These are phyloP conservation scores for Auriscalpium orientale DNA, from an alignment of 768 basidiomycete genomes.

Conservation along the genomic window DNA sequence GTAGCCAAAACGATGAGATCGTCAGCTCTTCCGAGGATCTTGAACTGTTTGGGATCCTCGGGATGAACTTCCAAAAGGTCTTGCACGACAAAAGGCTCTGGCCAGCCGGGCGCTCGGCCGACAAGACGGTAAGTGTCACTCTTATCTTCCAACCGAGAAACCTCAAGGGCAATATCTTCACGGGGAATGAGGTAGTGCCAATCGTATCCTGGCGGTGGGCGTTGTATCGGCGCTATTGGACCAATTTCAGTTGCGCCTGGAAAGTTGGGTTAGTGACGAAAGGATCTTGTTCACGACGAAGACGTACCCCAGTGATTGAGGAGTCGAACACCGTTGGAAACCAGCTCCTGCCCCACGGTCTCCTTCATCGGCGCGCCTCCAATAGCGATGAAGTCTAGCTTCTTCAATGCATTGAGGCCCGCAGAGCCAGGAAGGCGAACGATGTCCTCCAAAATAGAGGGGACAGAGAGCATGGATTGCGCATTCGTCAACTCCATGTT, in stretches of 20 bases:
- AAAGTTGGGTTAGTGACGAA: neutral
- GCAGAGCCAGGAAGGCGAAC: slow-evolving; percentile 16
- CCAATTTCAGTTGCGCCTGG: slow-evolving; percentile 28
- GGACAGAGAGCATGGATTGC: slow-evolving; percentile 30
- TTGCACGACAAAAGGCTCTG: slow-evolving; percentile 27
- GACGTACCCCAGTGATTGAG: slow-evolving; percentile 35
- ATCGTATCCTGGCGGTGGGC: slow-evolving; percentile 25
- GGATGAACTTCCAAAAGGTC: slow-evolving; percentile 32
- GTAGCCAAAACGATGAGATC: slow-evolving; percentile 36
- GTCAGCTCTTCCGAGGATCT: slow-evolving; percentile 32
- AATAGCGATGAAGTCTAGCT: slow-evolving; percentile 28
- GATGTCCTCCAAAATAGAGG: slow-evolving; percentile 34
- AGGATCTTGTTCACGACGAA: neutral
- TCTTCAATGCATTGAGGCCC: slow-evolving; percentile 25
- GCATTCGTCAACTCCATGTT: slow-evolving; percentile 22
- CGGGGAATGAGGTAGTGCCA: slow-evolving; percentile 33
- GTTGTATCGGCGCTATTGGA: slow-evolving; percentile 29
- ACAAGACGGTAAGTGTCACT: slow-evolving; percentile 22
- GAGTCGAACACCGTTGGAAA: slow-evolving; percentile 26
- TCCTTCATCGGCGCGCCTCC: slow-evolving; percentile 37
- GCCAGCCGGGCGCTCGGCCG: slow-evolving; percentile 28
- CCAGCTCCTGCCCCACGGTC: slow-evolving; percentile 23
- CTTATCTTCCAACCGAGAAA: slow-evolving; percentile 22
- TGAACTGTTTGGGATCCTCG: slow-evolving; percentile 22
- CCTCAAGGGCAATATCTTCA: slow-evolving; percentile 24